Conservation (phyloP, 352 stramenopile genomes). For the Pythium guiyangense region DNA sequence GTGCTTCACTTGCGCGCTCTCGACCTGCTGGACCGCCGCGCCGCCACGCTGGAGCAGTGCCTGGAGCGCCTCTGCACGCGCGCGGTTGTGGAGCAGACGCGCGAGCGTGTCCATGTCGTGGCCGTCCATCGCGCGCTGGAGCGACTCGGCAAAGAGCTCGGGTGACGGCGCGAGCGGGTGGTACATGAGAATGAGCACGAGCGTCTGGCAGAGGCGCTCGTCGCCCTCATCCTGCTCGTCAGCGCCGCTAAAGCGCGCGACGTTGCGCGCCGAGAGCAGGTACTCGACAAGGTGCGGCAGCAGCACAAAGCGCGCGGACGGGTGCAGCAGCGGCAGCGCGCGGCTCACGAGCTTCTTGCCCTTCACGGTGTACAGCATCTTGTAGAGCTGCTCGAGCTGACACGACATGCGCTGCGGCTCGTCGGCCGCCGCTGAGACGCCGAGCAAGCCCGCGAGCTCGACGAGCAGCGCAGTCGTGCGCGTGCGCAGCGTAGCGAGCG, state of each 20-base stretch:
- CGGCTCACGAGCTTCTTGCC: slow-evolving; percentile 76
- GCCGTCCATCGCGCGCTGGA: slow-evolving; percentile 44
- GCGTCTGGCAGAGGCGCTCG: slow-evolving; percentile 68
- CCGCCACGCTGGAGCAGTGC: slow-evolving; percentile 68
- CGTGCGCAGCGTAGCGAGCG: slow-evolving; percentile 57
- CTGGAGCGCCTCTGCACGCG: slow-evolving; percentile 65
- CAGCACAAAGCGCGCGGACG: slow-evolving; percentile 74
- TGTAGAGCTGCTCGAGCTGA: slow-evolving; percentile 45
- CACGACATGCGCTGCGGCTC: slow-evolving; percentile 32
- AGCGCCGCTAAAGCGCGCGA: slow-evolving; percentile 19
- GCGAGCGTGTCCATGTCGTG: slow-evolving; percentile 58
- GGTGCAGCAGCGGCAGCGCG: slow-evolving; percentile 69
- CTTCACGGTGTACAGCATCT: slow-evolving; percentile 55
- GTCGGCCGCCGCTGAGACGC: slow-evolving; percentile 30
- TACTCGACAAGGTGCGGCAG: slow-evolving; percentile 63
- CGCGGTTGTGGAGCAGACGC: slow-evolving; percentile 72
- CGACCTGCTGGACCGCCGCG: slow-evolving; percentile 41
- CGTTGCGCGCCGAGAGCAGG: slow-evolving; percentile 39
- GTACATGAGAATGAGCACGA: slow-evolving; percentile 80
- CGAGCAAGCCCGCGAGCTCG: slow-evolving; percentile 59
- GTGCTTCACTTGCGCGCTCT: slow-evolving; percentile 38
- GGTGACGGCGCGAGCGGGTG: slow-evolving; percentile 63
- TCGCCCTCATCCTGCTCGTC: slow-evolving; percentile 30
- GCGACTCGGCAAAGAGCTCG: slow-evolving; percentile 60
- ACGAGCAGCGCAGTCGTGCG: slow-evolving; percentile 67